Evolutionary conservation across 225 moss, liverwort and hornwort genomes (phyloP).

Genomic region (Neckera pumila): DNA sequence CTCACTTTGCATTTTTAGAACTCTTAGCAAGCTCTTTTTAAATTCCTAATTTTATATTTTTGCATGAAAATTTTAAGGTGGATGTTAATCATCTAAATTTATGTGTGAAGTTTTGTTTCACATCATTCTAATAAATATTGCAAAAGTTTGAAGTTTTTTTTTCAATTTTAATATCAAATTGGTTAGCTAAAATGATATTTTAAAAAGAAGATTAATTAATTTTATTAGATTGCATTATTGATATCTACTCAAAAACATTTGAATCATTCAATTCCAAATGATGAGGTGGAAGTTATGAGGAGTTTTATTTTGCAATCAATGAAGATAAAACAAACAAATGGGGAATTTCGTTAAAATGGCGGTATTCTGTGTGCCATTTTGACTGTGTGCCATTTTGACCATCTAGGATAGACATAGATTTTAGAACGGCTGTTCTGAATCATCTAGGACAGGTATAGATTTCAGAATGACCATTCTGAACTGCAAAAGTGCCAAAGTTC

Average conservation of each 20-base stretch:
- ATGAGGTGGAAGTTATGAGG: background rate
- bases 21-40: rapidly evolving
- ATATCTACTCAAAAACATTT: background rate
- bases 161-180: background rate
- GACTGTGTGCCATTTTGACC: too few species aligned
- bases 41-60: background rate
- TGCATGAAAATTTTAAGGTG: background rate
- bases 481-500: too few species aligned
- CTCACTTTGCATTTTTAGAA: background rate
- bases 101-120: background rate
- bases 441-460: too few species aligned
- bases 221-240: background rate
- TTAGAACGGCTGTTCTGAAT: too few species aligned
- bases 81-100: background rate
- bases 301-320: background rate
- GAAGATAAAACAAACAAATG: too few species aligned
- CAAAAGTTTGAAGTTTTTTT: background rate
- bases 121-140: background rate
- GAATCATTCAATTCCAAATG: background rate
- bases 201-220: background rate
- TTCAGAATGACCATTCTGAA: too few species aligned
- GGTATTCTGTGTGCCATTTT: too few species aligned
- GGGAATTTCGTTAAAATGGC: too few species aligned
- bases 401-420: too few species aligned
- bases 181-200: background rate